A percentile compares a stretch with the other conserved stretches of the same genome.
Evolutionary conservation across 2,329 filamentous ascomycete genomes (phyloP).

Genomic region (Penicillium verrucosum): DNA sequence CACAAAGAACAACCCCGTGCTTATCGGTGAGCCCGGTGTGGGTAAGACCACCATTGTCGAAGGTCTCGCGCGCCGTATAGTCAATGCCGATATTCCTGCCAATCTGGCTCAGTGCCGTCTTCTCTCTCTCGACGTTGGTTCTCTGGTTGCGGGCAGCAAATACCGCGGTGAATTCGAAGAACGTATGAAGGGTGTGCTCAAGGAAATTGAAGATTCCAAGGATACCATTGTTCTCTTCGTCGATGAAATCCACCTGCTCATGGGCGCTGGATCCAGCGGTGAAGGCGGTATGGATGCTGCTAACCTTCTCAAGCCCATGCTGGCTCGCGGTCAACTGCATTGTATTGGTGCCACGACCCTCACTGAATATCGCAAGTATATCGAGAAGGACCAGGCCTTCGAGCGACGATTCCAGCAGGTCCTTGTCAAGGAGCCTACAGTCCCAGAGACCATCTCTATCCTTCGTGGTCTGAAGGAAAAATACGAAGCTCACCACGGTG

Average conservation of each 20-base stretch:
- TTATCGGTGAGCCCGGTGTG: constrained; percentile 97
- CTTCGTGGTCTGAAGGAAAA: constrained; percentile 97
- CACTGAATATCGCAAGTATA: constrained; percentile 95
- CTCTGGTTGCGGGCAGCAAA: constrained; percentile 94
- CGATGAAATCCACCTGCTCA: constrained; percentile 96
- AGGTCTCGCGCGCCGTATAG: constrained; percentile 89
- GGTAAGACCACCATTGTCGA: constrained; percentile 98
- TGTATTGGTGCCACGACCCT: constrained; percentile 97
- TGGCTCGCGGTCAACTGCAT: constrained; percentile 92
- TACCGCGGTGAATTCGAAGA: constrained; percentile 98
- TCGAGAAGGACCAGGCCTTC: constrained; percentile 97
- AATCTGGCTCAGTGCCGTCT: constrained; percentile 92
- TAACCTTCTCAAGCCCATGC: constrained; percentile 96
- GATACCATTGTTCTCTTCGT: constrained; percentile 98
- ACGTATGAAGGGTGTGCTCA: constrained; percentile 97
- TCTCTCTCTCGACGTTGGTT: constrained; percentile 90
- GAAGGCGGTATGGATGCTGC: constrained; percentile 99
- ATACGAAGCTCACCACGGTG: constrained; percentile 97
- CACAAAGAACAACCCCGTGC: constrained; percentile 97
- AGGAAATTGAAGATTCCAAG: constrained; percentile 91
- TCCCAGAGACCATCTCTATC: constrained; percentile 91
- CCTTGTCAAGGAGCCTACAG: constrained; percentile 86
- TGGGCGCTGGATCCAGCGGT: constrained; percentile 91
- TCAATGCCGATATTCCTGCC: constrained; percentile 93
- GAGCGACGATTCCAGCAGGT: constrained; percentile 99